Base-by-base conservation (phyloP, 2,329 filamentous ascomycete species). In the Calonectria pseudoreteaudii region DNA sequence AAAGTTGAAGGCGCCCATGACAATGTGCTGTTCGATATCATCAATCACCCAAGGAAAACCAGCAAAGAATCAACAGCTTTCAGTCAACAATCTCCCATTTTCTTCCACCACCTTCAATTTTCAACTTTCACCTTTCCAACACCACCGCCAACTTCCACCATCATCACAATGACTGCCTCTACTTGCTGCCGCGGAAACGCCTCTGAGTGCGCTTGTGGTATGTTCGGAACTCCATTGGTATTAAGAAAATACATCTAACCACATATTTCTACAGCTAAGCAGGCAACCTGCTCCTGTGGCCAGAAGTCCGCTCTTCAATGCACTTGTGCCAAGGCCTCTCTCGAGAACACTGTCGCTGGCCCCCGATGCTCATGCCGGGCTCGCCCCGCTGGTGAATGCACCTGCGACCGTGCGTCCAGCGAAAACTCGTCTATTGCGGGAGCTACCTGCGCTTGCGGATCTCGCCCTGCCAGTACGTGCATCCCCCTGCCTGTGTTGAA, bases 271-370 rank as follows among this genome's bases (percentile, higher is more conserved):
- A 20, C 78, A 91, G 91, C 91, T 79, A 85, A 91, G 80, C 89
- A 93, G 85, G 92, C 92, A 11, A 93, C 89, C 74, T 98, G 95
- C 91, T 97, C 95, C 20, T 98, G 96, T 84, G 96, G 96, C 82
- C 92, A 98, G 88, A 91, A 97, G 83, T 91, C 92, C 5, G 96
- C 96, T 65, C 91, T 98, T 64, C 90, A 96, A 84, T 98, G 96
- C 91, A 94, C 89, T 75, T 98, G 96, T 87, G 91, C 91, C 81
- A 96, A 95, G 85, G 90, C 95, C 5, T 77, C 89, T 5, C 86
- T 88, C 20, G 96, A 98, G 89, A 98, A 98, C 89, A 86, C 86
- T 50, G 83, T 94, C 70, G 84, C 88, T 9, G 95, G 95, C 9
- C 89, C 94, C 49, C 90, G 94, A 79, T 98, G 95, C 89, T 95